These are phyloP conservation scores for Pleurotus cornucopiae DNA, from an alignment of 768 basidiomycete species.

Conservation along the genomic window DNA sequence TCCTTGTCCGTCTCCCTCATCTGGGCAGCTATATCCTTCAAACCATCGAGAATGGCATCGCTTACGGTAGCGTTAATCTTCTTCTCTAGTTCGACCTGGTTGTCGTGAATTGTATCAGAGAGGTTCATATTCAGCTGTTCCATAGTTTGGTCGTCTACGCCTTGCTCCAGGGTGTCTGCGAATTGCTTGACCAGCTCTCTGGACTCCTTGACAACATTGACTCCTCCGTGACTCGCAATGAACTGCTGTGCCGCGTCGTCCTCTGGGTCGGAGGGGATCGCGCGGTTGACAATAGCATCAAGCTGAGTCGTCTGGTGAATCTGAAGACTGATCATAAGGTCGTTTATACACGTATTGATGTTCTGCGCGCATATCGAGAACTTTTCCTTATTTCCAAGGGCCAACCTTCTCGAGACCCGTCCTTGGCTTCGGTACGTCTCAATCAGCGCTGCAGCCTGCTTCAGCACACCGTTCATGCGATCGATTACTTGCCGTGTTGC, in stretches of 20 bases:
- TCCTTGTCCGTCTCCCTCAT: conserved; percentile 29
- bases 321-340: conserved; percentile 36
- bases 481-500: conserved; percentile 32
- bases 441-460: conserved; percentile 33
- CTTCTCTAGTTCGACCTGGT: conserved; percentile 25
- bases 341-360: conserved; percentile 29
- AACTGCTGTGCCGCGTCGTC: conserved; percentile 32
- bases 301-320: conserved; percentile 34
- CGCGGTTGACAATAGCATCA: conserved; percentile 29
- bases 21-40: conserved; percentile 30
- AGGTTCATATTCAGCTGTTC: conserved; percentile 32
- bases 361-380: conserved; percentile 26
- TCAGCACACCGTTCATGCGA: conserved; percentile 32
- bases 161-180: conserved; percentile 28
- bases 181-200: conserved; percentile 33
- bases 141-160: conserved; percentile 36
- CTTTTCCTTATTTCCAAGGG: conserved; percentile 31
- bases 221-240: conserved; percentile 29
- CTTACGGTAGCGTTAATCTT: conserved; percentile 27
- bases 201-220: conserved; percentile 29
- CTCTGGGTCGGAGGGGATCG: conserved; percentile 30
- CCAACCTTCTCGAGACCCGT: conserved; percentile 30
- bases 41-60: conserved; percentile 28
- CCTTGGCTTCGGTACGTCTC: conserved; percentile 34
- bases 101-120: conserved; percentile 27